Evolutionary conservation across 345 rosid genomes (phyloP), one percentile per base, ranked within the genome.

Genomic region (Sonneratia alba): DNA sequence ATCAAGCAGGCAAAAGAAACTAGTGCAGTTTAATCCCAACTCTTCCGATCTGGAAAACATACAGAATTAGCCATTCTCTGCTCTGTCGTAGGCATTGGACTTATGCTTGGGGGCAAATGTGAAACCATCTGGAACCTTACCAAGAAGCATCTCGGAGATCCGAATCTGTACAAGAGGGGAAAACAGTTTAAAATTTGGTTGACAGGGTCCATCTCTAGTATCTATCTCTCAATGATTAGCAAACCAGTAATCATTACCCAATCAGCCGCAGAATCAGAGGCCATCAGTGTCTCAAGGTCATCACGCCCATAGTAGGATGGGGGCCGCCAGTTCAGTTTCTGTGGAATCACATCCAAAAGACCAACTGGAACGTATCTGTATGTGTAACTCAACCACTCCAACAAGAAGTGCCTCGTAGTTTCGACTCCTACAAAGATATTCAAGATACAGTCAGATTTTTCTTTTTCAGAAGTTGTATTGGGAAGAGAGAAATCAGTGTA

Each of bases 241-340:
- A 11, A 69, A n/a, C 9, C n/a, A 61, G 32, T n/a, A 22, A 63
- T 37, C 79, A 68, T 4, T 83, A 95, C 97, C 97, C 97, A 95
- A 74, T 95, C 97, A 76, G 93, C 96, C 3, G 97, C 99, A 71
- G 97, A 90, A 72, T 92, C 97, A 67, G 97, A 94, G 47, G 91
- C 90, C 97, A 94, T 88, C 36, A 89, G 79, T 34, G 99, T 90
- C 79, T 95, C 97, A n/a, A 92, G 97, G 77, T 95, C 99, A 80
- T 95, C 90, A 45, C 97, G 96, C 38, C 99, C 93, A 70, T 72
- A 87, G 78, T 87, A 95, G 40, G 96, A 88, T 49, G 99, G 99
- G 3, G 92, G 90, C 0, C 97, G 97, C 99, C 97, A 95, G 79
- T 92, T 95, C 22, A 92, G 77, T 63, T 78, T 80, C 71, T 88